These are phyloP conservation scores for Selenicereus undatus DNA, from an alignment of 148 eudicot genomes.

Conservation along the genomic window DNA sequence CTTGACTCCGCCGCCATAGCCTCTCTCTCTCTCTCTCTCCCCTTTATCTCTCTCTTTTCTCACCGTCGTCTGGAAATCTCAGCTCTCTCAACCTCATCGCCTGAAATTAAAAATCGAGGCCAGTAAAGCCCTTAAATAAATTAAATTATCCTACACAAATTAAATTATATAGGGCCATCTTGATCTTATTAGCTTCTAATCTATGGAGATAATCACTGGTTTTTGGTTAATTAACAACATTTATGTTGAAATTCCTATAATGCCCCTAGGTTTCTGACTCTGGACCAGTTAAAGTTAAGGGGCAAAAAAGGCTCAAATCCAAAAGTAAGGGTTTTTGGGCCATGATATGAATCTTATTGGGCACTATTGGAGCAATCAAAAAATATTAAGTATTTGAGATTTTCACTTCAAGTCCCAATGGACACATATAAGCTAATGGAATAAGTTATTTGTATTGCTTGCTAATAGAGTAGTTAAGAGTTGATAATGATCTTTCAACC, in stretches of 20 bases:
- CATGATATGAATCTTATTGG: too few species aligned
- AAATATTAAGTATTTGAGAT: too few species aligned
- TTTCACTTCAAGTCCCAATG: too few species aligned
- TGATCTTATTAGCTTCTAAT: not conserved
- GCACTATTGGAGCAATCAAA: too few species aligned
- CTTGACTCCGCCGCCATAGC: not conserved
- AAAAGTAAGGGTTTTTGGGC: too few species aligned
- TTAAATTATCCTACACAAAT: too few species aligned
- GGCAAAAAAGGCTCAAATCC: too few species aligned
- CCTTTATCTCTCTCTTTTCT: not conserved
- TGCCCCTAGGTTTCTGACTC: not conserved
- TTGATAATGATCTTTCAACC: not conserved
- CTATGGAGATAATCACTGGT: not conserved
- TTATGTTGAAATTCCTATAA: not conserved
- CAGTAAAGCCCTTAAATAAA: not conserved
- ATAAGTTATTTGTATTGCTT: too few species aligned
- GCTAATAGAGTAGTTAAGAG: not conserved
- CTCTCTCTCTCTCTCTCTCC: not conserved
- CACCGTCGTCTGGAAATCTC: not conserved
- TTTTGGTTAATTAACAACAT: not conserved
- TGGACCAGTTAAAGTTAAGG: not conserved
- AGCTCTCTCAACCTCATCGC: slow-evolving; percentile 1
- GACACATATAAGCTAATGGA: too few species aligned
- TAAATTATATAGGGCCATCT: too few species aligned
- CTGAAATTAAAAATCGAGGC: not conserved